Conservation (phyloP, 2,329 filamentous ascomycete genomes). For the Alternaria panax region DNA sequence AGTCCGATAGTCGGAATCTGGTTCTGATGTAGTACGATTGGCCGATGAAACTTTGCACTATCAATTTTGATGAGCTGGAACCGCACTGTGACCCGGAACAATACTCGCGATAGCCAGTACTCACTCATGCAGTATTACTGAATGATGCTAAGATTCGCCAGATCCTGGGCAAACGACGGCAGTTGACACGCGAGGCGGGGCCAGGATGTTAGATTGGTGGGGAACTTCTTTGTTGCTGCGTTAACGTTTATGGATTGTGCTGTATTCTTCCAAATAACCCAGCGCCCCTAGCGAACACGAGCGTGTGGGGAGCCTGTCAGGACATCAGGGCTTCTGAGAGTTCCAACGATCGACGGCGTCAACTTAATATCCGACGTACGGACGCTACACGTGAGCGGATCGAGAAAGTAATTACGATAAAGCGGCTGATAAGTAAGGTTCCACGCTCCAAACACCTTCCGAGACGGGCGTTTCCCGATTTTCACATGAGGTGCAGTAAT, state of each 20-base stretch:
- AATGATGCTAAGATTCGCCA: slow-evolving; percentile 8
- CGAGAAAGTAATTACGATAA: too few species aligned
- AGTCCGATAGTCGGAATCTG: slow-evolving; percentile 29
- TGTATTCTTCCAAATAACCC: slow-evolving; percentile 20
- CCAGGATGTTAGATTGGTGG: slow-evolving; percentile 9
- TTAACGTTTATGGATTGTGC: slow-evolving; percentile 15
- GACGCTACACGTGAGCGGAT: not conserved
- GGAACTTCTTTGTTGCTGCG: slow-evolving; percentile 13
- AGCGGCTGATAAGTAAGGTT: too few species aligned
- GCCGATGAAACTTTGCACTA: slow-evolving; percentile 22
- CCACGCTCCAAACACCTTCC: too few species aligned
- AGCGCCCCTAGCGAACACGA: slow-evolving; percentile 7
- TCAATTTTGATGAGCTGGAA: slow-evolving; percentile 35
- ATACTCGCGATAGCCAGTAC: slow-evolving; percentile 19
- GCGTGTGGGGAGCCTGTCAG: slow-evolving; percentile 19
- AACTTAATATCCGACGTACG: not conserved
- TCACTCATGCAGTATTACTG: slow-evolving; percentile 17
- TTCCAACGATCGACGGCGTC: not conserved
- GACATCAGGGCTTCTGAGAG: not conserved
- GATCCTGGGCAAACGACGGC: slow-evolving; percentile 17
- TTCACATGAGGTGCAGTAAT: not conserved
- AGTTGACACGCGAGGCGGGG: slow-evolving; percentile 21
- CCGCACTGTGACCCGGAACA: slow-evolving; percentile 29
- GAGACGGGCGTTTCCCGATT: not conserved
- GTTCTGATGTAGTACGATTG: slow-evolving; percentile 16